Percentiles rank a stretch among this genome's conserved stretches.
phyloP scores from a whole-genome alignment of 2,329 filamentous ascomycete genomes.

The Cercospora canescens region DNA sequence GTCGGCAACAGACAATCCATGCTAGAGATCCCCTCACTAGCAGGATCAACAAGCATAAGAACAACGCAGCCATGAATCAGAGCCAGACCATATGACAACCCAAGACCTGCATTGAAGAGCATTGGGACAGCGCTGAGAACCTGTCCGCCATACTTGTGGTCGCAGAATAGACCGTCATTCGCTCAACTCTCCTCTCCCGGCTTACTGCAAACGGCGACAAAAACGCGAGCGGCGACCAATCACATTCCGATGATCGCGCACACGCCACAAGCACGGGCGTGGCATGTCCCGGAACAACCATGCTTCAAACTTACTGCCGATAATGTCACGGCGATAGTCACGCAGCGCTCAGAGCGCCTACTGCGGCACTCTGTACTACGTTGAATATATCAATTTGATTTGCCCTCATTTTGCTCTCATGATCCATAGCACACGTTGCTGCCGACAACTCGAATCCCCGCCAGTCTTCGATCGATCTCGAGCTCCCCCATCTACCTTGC shows the following conservation, averaged over 20 bases:
- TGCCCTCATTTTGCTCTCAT: background rate
- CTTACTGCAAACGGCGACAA: conserved; percentile 6
- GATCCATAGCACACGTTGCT: background rate
- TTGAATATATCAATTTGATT: background rate
- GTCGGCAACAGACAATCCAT: background rate
- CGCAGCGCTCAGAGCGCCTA: background rate
- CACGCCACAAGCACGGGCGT: background rate
- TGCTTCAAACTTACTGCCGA: background rate
- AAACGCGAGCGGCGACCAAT: background rate
- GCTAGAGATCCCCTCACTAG: background rate
- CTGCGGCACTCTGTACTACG: background rate
- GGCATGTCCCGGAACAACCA: background rate
- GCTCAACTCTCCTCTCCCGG: background rate
- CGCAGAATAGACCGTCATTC: conserved; percentile 5
- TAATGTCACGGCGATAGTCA: background rate
- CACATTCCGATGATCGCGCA: background rate
- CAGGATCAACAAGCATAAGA: background rate
- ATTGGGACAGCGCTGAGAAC: background rate
- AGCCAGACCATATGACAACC: background rate
- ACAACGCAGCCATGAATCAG: background rate
- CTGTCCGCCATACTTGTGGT: conserved; percentile 3
- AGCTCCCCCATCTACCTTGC: background rate
- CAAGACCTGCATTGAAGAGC: background rate
- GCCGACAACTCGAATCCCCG: background rate
- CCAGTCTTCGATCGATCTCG: background rate